Evolutionary conservation across 768 basidiomycete genomes (phyloP).

Genomic region (Xerocomellus chrysenteron): DNA sequence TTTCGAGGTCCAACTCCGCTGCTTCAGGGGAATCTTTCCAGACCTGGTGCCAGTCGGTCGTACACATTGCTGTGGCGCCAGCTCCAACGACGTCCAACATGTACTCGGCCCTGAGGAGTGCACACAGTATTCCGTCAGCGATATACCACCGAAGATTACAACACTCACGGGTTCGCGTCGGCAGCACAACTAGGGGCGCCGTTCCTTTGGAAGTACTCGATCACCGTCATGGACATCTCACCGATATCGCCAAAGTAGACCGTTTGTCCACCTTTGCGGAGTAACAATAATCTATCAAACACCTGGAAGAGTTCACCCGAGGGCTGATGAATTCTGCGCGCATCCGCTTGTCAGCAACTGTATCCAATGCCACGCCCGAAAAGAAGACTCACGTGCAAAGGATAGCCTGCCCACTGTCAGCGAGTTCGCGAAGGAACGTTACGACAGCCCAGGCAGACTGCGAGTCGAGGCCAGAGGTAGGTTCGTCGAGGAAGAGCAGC

Average conservation of each 20-base stretch:
- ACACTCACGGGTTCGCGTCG: slow-evolving; percentile 25
- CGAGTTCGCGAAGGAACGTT: slow-evolving; percentile 46
- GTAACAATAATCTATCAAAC: slow-evolving; percentile 52
- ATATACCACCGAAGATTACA: too few relatives aligned
- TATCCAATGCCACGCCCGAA: not conserved
- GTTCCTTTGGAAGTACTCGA: slow-evolving; percentile 25
- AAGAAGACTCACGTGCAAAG: slow-evolving; percentile 47
- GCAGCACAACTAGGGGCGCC: slow-evolving; percentile 19
- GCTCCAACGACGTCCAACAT: slow-evolving; percentile 57
- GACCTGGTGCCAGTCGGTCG: slow-evolving; percentile 47
- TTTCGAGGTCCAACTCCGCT: slow-evolving; percentile 36
- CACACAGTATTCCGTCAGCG: not conserved
- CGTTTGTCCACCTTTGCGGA: slow-evolving; percentile 56
- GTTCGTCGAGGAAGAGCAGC: slow-evolving; percentile 59
- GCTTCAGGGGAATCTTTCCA: slow-evolving; percentile 50
- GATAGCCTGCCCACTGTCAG: slow-evolving; percentile 46
- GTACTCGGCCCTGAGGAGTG: slow-evolving; percentile 41
- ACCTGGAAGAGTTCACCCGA: slow-evolving; percentile 50
- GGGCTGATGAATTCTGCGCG: slow-evolving; percentile 31
- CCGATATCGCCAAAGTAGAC: slow-evolving; percentile 62
- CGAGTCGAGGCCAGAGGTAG: slow-evolving; percentile 55
- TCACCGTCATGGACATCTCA: slow-evolving; percentile 19
- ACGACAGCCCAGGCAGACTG: slow-evolving; percentile 53
- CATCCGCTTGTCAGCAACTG: not conserved
- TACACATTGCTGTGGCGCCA: slow-evolving; percentile 45